A percentile compares a stretch with the other conserved stretches of the same genome.
Conservation (phyloP, 768 basidiomycete species). For the Serendipita sp. region DNA sequence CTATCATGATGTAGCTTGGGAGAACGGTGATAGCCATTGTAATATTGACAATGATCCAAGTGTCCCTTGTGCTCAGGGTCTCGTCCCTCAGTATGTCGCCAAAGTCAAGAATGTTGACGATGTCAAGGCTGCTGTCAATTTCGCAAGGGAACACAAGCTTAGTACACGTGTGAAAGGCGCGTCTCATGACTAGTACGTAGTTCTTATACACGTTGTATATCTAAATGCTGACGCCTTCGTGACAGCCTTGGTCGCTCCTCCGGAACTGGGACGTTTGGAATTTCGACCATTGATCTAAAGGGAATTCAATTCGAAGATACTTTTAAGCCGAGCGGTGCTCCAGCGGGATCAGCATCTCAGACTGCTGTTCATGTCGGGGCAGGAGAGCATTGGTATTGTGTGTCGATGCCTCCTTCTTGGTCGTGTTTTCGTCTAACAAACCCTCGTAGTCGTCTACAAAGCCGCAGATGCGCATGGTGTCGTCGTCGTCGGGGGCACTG, state of each 20-base stretch:
- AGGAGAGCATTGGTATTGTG: constrained; percentile 12
- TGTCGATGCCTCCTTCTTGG: constrained; percentile 14
- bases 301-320: constrained; percentile 21
- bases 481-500: constrained; percentile 32
- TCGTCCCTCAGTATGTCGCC: not conserved
- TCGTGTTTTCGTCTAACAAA: constrained; percentile 29
- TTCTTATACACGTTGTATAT: not conserved
- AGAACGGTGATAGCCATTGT: constrained; percentile 1
- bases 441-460: constrained; percentile 28
- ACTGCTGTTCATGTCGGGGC: not conserved
- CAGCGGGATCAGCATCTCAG: constrained; percentile 13
- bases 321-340: constrained; percentile 22
- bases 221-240: not conserved
- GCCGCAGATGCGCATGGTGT: constrained; percentile 26
- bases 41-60: not conserved
- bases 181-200: constrained; percentile 21
- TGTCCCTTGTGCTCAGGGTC: not conserved
- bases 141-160: constrained; percentile 9
- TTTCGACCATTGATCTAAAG: constrained; percentile 30
- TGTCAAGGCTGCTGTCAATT: constrained; percentile 2
- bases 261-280: constrained; percentile 23
- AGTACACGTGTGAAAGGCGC: constrained; percentile 8
- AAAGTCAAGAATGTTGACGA: not conserved
- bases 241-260: constrained; percentile 24
- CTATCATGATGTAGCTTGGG: not conserved